phyloP scores from a whole-genome alignment of 306 rosid species.

The Medicago ruthenica region DNA sequence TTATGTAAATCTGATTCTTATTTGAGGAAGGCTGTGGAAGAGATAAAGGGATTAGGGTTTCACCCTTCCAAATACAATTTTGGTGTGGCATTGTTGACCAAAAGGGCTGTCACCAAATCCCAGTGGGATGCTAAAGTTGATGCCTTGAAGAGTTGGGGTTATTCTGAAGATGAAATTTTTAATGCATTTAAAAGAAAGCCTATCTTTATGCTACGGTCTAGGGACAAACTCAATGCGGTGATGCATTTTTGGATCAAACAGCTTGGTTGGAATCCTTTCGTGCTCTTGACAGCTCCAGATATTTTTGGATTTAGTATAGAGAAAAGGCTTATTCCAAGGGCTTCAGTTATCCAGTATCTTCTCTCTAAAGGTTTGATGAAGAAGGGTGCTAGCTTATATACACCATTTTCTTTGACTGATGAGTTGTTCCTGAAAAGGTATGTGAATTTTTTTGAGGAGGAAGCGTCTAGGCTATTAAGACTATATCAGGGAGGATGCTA shows the following conservation, averaged over 20 bases:
- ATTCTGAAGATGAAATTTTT: constrained; percentile 46
- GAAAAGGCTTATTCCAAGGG: constrained; percentile 52
- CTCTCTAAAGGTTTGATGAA: constrained; percentile 47
- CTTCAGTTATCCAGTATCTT: constrained; percentile 42
- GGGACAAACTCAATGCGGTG: constrained; percentile 45
- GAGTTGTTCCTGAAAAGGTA: constrained; percentile 40
- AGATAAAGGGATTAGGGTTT: constrained; percentile 60
- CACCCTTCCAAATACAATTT: constrained; percentile 36
- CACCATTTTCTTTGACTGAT: constrained; percentile 13
- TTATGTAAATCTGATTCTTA: not conserved
- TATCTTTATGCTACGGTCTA: constrained; percentile 39
- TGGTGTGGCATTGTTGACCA: constrained; percentile 37
- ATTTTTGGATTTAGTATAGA: constrained; percentile 51
- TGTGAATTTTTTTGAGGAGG: constrained; percentile 20
- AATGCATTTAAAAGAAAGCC: constrained; percentile 54
- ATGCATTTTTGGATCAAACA: constrained; percentile 54
- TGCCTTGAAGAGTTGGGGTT: constrained; percentile 65
- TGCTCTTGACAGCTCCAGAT: not conserved
- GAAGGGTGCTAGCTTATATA: constrained; percentile 20
- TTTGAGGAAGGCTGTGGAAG: constrained; percentile 31
- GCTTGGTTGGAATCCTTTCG: constrained; percentile 45
- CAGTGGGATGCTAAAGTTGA: constrained; percentile 56
- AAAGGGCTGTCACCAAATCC: constrained; percentile 18
- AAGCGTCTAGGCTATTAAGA: constrained; percentile 25
- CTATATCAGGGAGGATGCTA: constrained; percentile 21